Percentiles rank a stretch among this genome's conserved stretches.
These are phyloP conservation scores for Rhododendron henanense DNA, from an alignment of 148 eudicot genomes.

Conservation along the genomic window DNA sequence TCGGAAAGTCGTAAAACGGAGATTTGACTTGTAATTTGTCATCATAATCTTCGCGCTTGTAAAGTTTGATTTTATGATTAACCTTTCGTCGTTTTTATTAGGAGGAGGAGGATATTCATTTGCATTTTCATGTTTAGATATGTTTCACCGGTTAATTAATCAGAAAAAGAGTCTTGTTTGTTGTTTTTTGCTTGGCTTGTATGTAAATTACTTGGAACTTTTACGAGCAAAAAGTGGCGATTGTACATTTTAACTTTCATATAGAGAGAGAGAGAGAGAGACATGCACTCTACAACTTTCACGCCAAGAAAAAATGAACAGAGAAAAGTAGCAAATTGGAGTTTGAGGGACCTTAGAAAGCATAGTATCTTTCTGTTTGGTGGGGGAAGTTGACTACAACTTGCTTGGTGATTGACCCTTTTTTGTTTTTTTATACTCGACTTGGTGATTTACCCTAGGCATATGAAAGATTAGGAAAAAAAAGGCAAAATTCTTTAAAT, in stretches of 20 bases:
- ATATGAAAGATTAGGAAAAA: neutral
- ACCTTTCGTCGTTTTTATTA: neutral
- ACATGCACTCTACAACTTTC: neutral
- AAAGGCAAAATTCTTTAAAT: neutral
- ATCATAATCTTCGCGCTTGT: neutral
- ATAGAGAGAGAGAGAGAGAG: neutral
- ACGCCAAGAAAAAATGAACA: neutral
- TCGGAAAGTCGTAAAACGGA: neutral
- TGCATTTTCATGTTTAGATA: neutral
- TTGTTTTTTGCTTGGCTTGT: neutral
- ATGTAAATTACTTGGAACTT: slow-evolving; percentile 7
- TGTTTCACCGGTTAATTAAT: neutral
- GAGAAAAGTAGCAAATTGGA: neutral
- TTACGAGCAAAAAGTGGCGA: neutral
- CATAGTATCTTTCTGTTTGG: neutral
- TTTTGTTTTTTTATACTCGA: no score
- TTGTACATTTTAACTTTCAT: neutral
- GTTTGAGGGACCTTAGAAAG: neutral
- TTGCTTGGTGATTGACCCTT: neutral
- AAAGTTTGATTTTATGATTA: neutral
- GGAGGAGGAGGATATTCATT: neutral
- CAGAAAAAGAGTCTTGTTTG: neutral
- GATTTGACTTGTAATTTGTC: neutral
- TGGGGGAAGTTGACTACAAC: neutral
- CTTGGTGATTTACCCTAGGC: neutral